Conservation (phyloP, 768 basidiomycete species). For the Leccinum boreale region DNA sequence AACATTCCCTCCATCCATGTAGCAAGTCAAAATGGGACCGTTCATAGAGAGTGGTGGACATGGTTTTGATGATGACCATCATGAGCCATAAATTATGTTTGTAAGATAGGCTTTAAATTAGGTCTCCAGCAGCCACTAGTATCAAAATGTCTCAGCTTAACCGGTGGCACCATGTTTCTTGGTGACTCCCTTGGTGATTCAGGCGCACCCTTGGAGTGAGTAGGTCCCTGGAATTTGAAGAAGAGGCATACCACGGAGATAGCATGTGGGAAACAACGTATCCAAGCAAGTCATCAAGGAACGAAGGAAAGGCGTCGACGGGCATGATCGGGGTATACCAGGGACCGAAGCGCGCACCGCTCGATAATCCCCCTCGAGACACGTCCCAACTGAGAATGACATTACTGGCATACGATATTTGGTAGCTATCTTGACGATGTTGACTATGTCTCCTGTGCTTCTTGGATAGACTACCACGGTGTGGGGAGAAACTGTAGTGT, state of each 20-base stretch:
- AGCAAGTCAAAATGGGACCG: not conserved
- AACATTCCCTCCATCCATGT: not conserved
- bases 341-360: conserved; percentile 46
- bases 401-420: conserved; percentile 75
- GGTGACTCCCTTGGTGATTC: conserved; percentile 53
- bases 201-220: conserved; percentile 58
- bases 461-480: conserved; percentile 63
- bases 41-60: not conserved
- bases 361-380: conserved; percentile 73
- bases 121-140: too few species aligned
- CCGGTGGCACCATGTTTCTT: conserved; percentile 61
- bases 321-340: not conserved
- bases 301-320: not conserved
- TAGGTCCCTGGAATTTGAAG: conserved; percentile 84
- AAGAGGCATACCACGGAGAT: conserved; percentile 44
- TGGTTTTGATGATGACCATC: not conserved
- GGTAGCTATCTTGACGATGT: conserved; percentile 70
- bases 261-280: not conserved
- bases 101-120: not conserved
- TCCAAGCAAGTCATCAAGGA: not conserved
- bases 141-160: too few species aligned
- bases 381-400: conserved; percentile 79
- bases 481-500: conserved; percentile 39
- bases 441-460: conserved; percentile 78
- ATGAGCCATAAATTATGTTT: not conserved